Conservation (phyloP, 1,284 basidiomycete genomes). For the Rhodotorula mucilaginosa region DNA sequence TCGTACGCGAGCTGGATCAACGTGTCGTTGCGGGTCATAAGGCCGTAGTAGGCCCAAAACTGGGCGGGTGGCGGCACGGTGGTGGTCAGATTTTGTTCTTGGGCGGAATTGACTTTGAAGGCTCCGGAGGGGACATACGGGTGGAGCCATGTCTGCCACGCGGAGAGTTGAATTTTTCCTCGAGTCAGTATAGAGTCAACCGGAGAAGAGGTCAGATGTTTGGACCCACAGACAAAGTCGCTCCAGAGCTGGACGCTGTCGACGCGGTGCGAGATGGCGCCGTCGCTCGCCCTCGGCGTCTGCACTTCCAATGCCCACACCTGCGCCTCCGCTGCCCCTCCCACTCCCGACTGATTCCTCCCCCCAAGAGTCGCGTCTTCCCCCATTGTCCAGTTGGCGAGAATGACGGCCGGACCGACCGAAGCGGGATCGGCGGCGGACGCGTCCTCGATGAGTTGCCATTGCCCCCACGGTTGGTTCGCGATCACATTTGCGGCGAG, state of each 20-base stretch:
- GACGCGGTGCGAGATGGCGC: slow-evolving; percentile 75
- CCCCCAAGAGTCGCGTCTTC: slow-evolving; percentile 9
- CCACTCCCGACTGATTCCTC: slow-evolving; percentile 7
- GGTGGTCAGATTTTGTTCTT: neutral
- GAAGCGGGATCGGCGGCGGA: slow-evolving; percentile 78
- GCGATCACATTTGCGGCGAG: slow-evolving; percentile 24
- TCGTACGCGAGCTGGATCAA: slow-evolving; percentile 70
- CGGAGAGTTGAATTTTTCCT: neutral
- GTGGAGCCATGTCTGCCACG: slow-evolving; percentile 33
- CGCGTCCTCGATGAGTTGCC: slow-evolving; percentile 53
- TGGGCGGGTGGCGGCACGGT: slow-evolving; percentile 52
- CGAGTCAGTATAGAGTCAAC: too few species aligned
- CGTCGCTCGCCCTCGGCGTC: slow-evolving; percentile 58
- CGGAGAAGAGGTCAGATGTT: neutral
- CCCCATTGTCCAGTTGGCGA: slow-evolving; percentile 54
- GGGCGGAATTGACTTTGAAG: too few species aligned
- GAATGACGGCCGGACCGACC: slow-evolving; percentile 71
- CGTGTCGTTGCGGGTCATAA: slow-evolving; percentile 64
- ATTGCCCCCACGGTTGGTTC: neutral
- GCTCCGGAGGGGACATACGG: slow-evolving; percentile 7
- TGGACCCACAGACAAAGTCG: slow-evolving; percentile 48
- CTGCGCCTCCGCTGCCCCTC: slow-evolving; percentile 31
- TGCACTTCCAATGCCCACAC: slow-evolving; percentile 24
- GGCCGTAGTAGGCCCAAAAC: slow-evolving; percentile 85
- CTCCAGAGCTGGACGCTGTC: slow-evolving; percentile 53